phyloP scores from a whole-genome alignment of 1,139 yeast genomes.

The Citeromyces siamensis region DNA sequence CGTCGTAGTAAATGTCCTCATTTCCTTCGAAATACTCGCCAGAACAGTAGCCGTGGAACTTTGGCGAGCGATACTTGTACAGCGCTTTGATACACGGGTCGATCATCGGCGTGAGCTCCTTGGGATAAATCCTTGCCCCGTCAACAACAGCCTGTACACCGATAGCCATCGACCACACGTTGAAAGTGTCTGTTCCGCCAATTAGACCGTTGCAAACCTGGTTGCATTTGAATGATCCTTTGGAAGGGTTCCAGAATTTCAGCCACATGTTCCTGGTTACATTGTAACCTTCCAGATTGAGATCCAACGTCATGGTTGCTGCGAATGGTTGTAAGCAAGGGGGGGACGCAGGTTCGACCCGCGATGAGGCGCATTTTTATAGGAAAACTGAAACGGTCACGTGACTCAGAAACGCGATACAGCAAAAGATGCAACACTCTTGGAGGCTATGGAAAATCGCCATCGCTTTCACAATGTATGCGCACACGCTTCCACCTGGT shows the following conservation, averaged over 20 bases:
- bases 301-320: conserved; percentile 20
- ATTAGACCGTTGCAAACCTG: conserved; percentile 16
- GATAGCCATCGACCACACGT: conserved; percentile 60
- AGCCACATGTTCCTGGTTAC: conserved; percentile 33
- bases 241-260: conserved; percentile 29
- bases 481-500: no score
- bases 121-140: conserved; percentile 44
- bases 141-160: conserved; percentile 68
- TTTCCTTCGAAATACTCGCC: conserved; percentile 87
- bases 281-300: conserved; percentile 33
- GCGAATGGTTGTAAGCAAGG: no score
- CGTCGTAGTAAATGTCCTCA: conserved; percentile 60
- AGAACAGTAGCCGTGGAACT: conserved; percentile 63
- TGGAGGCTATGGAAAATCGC: no score
- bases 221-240: conserved; percentile 32
- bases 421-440: no score
- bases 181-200: conserved; percentile 49
- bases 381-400: no score
- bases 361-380: no score
- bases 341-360: no score
- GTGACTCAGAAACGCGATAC: no score
- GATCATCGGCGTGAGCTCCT: conserved; percentile 43
- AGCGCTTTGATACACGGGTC: conserved; percentile 40
- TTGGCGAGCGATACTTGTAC: conserved; percentile 38
- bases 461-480: no score